phyloP scores from a whole-genome alignment of 1,284 basidiomycete genomes.

The Leccinum colubrinum region DNA sequence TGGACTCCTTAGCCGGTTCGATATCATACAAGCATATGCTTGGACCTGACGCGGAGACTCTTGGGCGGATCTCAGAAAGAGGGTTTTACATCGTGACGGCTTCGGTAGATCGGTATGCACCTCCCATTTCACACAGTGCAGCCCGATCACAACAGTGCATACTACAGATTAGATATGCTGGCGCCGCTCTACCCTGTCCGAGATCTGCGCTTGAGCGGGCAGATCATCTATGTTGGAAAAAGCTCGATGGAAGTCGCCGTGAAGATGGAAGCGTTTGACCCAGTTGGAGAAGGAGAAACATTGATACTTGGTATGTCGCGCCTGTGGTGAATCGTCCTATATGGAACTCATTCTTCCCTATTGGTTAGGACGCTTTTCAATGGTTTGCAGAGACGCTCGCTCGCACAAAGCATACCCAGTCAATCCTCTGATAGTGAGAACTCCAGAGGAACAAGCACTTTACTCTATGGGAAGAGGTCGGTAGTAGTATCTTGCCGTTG shows the following conservation, averaged over 20 bases:
- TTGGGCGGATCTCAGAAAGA: conserved; percentile 53
- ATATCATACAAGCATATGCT: conserved; percentile 83
- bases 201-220: conserved; percentile 73
- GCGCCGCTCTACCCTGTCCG: conserved; percentile 53
- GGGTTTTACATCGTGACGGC: conserved; percentile 85
- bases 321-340: conserved; percentile 5
- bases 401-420: conserved; percentile 66
- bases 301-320: conserved; percentile 58
- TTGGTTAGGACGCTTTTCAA: conserved; percentile 63
- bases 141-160: neutral
- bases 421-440: conserved; percentile 61
- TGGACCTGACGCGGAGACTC: conserved; percentile 52
- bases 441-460: conserved; percentile 62
- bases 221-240: conserved; percentile 75
- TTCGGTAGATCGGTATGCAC: conserved; percentile 64
- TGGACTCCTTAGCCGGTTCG: conserved; percentile 81
- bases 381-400: conserved; percentile 76
- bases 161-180: conserved; percentile 60
- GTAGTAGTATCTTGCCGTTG: conserved; percentile 13
- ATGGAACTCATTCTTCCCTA: neutral
- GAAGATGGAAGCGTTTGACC: conserved; percentile 69
- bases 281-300: conserved; percentile 46
- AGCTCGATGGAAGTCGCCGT: conserved; percentile 83
- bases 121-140: neutral
- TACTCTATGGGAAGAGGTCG: conserved; percentile 68